Percentiles rank a stretch among this genome's conserved stretches.
phyloP scores from a whole-genome alignment of 1,284 basidiomycete genomes.

The Austroboletus niveus region DNA sequence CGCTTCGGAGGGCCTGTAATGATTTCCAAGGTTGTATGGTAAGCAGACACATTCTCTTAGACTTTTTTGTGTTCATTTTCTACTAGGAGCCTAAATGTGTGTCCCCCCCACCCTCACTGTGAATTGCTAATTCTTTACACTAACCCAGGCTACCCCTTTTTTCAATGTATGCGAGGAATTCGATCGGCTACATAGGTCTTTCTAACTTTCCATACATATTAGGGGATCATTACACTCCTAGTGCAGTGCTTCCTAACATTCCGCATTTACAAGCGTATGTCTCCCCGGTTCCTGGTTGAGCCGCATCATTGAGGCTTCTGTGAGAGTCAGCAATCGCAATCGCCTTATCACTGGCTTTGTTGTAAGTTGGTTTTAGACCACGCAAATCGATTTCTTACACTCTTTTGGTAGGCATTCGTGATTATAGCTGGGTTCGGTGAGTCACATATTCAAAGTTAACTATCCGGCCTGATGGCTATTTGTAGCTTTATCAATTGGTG shows the following conservation, averaged over 20 bases:
- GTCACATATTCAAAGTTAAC: slow-evolving; percentile 8
- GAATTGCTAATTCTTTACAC: background rate
- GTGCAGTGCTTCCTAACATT: slow-evolving; percentile 35
- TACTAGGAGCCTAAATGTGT: slow-evolving; percentile 46
- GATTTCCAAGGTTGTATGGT: slow-evolving; percentile 47
- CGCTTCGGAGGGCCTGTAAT: slow-evolving; percentile 40
- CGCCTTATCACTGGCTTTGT: slow-evolving; percentile 1
- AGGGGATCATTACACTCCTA: slow-evolving; percentile 34
- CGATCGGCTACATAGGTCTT: background rate
- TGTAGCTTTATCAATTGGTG: slow-evolving; percentile 19
- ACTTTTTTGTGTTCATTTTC: background rate
- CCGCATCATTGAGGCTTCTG: background rate
- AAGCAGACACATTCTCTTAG: slow-evolving; percentile 11
- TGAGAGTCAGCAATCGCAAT: slow-evolving; percentile 28
- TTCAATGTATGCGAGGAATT: slow-evolving; percentile 29
- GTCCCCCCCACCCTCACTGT: slow-evolving; percentile 11
- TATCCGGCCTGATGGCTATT: slow-evolving; percentile 1
- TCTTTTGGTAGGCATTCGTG: slow-evolving; percentile 25
- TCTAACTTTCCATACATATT: background rate
- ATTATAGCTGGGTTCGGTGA: slow-evolving; percentile 51
- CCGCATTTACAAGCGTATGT: slow-evolving; percentile 29
- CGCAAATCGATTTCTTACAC: background rate
- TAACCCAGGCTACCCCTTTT: slow-evolving; percentile 32
- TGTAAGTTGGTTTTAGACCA: slow-evolving; percentile 5
- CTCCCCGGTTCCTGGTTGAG: background rate